Base-by-base conservation (phyloP, 805 yeast species). In the Candida sakaeoensis region DNA sequence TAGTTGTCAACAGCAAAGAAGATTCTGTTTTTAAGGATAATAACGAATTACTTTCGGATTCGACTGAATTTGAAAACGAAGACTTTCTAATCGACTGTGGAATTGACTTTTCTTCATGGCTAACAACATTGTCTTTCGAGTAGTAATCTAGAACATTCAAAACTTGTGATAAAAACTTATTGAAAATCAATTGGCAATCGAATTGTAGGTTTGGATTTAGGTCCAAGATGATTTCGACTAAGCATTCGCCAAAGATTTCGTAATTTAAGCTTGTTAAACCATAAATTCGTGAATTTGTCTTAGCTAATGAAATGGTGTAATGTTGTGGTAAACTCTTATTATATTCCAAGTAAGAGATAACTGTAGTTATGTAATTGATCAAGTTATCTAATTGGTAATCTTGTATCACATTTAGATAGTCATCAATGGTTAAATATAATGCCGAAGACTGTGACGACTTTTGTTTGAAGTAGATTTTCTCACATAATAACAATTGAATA, bases 201-300 rank as follows among this genome's bases (percentile, higher is more conserved):
- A 27, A 23, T 7, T 13, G 35, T 27, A 3, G 19, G 9, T 8
- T 21, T 12, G 18, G 39, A 3, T 42, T 26, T 8, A 23, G 21
- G 3, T 49, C 46, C 13, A 39, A 13, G 3, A 53, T 37, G 1
- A 47, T 24, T n/a, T 23, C 16, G 9, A 46, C 31, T n/a, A 54
- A 40, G 5, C 43, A 28, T 35, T 57, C 55, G 2, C 61, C 59
- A 16, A 58, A 36, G 2, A 45, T 33, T 12, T 27, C 25, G 37
- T 56, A 58, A 16, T 45, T 19, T 1, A 29, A 9, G 2, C 28
- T 26, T 3, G 36, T 45, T 22, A 55, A 31, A 22, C 48, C 37
- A 41, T 48, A 52, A n/a, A 57, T 39, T 28, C 61, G 32, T 2
- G 45, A 25, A 36, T 52, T 49, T 32, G 45, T 41, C 26, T 51